phyloP scores from a whole-genome alignment of 2,329 filamentous ascomycete species.

The Pseudonectria buxi region DNA sequence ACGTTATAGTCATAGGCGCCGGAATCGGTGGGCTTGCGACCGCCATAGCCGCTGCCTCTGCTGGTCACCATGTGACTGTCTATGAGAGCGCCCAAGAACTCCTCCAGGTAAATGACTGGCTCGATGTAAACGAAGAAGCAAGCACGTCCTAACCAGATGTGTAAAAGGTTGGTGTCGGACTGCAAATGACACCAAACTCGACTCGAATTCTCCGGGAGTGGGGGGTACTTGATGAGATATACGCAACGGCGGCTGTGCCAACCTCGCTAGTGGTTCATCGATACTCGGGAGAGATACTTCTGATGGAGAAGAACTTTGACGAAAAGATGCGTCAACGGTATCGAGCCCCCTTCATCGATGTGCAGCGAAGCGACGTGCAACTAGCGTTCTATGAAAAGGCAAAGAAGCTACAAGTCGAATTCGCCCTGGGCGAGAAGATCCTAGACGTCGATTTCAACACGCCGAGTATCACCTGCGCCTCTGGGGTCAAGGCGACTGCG shows the following conservation, averaged over 20 bases:
- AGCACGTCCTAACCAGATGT: conserved; percentile 1
- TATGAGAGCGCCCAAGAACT: conserved; percentile 35
- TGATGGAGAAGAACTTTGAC: conserved; percentile 45
- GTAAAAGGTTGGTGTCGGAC: conserved; percentile 41
- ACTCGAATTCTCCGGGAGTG: conserved; percentile 44
- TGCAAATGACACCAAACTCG: conserved; percentile 47
- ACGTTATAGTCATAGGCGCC: conserved; percentile 36
- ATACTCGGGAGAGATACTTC: conserved; percentile 44
- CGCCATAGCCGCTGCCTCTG: conserved; percentile 30
- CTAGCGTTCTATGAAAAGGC: conserved; percentile 45
- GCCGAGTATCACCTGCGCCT: conserved; percentile 32
- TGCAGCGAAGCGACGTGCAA: conserved; percentile 59
- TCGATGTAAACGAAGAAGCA: no score
- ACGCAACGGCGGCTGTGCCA: conserved; percentile 34
- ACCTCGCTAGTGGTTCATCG: conserved; percentile 43
- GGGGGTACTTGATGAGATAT: conserved; percentile 40
- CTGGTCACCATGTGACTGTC: conserved; percentile 35
- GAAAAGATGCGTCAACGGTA: conserved; percentile 48
- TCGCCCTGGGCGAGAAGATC: conserved; percentile 44
- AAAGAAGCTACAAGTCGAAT: conserved; percentile 43
- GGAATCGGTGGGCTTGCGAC: conserved; percentile 36
- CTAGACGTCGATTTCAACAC: conserved; percentile 40
- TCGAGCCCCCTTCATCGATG: conserved; percentile 48
- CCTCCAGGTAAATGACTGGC: conserved; percentile 34
- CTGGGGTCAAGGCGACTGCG: conserved; percentile 26